Evolutionary conservation across 1,139 yeast genomes (phyloP).

Genomic region (Candida glucosophila): DNA sequence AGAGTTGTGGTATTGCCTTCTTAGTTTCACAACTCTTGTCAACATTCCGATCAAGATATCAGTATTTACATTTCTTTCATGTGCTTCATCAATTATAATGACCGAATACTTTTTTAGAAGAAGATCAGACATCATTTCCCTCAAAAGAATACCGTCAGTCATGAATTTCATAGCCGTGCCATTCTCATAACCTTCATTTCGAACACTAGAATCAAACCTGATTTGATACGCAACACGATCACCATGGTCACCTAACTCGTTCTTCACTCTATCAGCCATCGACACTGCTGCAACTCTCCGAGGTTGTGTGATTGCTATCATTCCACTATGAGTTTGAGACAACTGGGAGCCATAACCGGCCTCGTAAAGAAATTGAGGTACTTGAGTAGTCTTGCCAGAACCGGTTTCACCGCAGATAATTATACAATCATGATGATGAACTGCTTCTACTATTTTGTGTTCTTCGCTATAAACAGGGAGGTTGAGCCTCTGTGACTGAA

Average conservation of each 20-base stretch:
- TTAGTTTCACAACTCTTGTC: slow-evolving; percentile 73
- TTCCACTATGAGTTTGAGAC: slow-evolving; percentile 65
- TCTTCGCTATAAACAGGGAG: slow-evolving; percentile 91
- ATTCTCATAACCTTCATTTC: slow-evolving; percentile 50
- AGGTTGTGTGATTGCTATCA: slow-evolving; percentile 96
- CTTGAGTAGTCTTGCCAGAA: slow-evolving; percentile 76
- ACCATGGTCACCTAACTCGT: slow-evolving; percentile 77
- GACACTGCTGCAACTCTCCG: slow-evolving; percentile 98
- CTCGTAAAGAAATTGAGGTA: slow-evolving; percentile 73
- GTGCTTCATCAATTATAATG: slow-evolving; percentile 93
- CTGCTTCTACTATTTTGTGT: slow-evolving; percentile 90
- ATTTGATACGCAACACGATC: slow-evolving; percentile 81
- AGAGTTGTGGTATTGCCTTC: slow-evolving; percentile 47
- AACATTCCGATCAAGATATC: slow-evolving; percentile 93
- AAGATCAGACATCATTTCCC: slow-evolving; percentile 90
- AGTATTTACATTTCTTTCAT: slow-evolving; percentile 91
- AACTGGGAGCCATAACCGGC: slow-evolving; percentile 71
- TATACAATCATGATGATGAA: slow-evolving; percentile 84
- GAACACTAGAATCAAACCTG: slow-evolving; percentile 72
- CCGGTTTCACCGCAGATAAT: slow-evolving; percentile 92
- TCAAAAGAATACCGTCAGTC: slow-evolving; percentile 95
- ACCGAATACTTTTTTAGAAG: slow-evolving; percentile 74
- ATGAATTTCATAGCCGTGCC: slow-evolving; percentile 84
- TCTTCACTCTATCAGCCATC: slow-evolving; percentile 84
- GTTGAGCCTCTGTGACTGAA: slow-evolving; percentile 58